A percentile compares a stretch with the other conserved stretches of the same genome.
These are phyloP conservation scores for Capronia coronata DNA, from an alignment of 2,329 filamentous ascomycete species.

Conservation along the genomic window DNA sequence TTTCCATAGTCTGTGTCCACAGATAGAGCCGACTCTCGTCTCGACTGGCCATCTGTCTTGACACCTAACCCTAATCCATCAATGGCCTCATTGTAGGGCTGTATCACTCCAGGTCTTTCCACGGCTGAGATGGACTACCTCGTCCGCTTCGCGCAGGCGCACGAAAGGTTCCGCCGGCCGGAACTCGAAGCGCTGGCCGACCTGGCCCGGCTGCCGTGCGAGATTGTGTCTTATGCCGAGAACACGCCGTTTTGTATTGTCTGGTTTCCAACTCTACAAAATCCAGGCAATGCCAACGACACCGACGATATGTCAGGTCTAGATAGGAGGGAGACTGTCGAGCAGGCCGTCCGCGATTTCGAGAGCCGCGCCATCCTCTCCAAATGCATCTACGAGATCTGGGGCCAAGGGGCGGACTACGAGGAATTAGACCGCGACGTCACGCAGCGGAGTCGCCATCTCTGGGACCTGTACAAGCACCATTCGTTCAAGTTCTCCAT, in stretches of 20 bases:
- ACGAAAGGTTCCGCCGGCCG: slow-evolving; percentile 82
- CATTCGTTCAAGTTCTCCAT: slow-evolving; percentile 76
- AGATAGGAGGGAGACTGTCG: slow-evolving; percentile 34
- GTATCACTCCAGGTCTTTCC: background rate
- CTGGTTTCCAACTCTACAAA: slow-evolving; percentile 41
- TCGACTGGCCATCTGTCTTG: too few species aligned
- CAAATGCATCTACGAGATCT: slow-evolving; percentile 80
- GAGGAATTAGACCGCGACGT: slow-evolving; percentile 62
- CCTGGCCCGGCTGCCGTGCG: slow-evolving; percentile 59
- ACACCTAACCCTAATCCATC: background rate
- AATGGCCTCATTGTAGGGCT: background rate
- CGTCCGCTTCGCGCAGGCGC: slow-evolving; percentile 79
- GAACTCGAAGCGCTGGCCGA: slow-evolving; percentile 70
- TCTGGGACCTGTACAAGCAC: slow-evolving; percentile 61
- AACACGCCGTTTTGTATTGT: slow-evolving; percentile 80
- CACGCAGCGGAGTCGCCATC: slow-evolving; percentile 49
- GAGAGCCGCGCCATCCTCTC: slow-evolving; percentile 72
- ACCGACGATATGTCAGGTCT: background rate
- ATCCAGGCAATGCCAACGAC: background rate
- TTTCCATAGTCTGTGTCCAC: too few species aligned
- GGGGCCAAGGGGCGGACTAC: slow-evolving; percentile 64
- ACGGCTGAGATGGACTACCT: slow-evolving; percentile 61
- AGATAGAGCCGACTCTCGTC: too few species aligned
- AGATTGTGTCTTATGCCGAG: slow-evolving; percentile 67
- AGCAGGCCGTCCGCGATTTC: slow-evolving; percentile 58